These are phyloP conservation scores for Solanum aculeatissimum DNA, from an alignment of 305 asterid genomes.

Conservation along the genomic window DNA sequence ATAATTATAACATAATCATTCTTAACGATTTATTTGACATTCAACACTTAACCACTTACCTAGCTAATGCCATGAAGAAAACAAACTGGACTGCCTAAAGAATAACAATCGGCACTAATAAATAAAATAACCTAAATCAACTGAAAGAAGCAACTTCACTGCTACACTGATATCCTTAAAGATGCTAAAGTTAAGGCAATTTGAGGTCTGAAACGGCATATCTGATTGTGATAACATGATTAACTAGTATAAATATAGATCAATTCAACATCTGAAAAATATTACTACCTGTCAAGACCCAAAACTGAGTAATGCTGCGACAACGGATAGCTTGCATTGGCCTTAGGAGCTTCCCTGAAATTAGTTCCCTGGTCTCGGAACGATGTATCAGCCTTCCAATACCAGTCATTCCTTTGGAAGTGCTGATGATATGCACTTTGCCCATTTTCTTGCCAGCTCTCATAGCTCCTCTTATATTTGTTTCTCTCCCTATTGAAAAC, in stretches of 20 bases:
- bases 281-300: slow-evolving; percentile 82
- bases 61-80: not conserved
- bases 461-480: slow-evolving; percentile 56
- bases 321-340: slow-evolving; percentile 32
- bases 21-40: not conserved
- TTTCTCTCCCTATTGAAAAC: slow-evolving; percentile 83
- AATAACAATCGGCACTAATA: not conserved
- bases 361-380: slow-evolving; percentile 31
- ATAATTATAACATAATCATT: not conserved
- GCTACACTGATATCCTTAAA: not conserved
- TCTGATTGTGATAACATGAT: not conserved
- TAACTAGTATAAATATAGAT: not conserved
- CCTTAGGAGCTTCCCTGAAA: slow-evolving; percentile 45
- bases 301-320: slow-evolving; percentile 83
- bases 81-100: not conserved
- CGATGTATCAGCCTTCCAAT: slow-evolving; percentile 74
- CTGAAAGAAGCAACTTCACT: not conserved
- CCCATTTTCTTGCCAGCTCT: slow-evolving; percentile 77
- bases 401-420: slow-evolving; percentile 93
- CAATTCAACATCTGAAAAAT: not conserved
- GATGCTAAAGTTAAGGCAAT: not conserved
- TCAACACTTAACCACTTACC: not conserved
- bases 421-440: slow-evolving; percentile 62
- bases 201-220: not conserved
- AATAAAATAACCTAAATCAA: not conserved